These are phyloP conservation scores for Komagataella mondaviorum DNA, from an alignment of 805 yeast genomes.

Conservation along the genomic window DNA sequence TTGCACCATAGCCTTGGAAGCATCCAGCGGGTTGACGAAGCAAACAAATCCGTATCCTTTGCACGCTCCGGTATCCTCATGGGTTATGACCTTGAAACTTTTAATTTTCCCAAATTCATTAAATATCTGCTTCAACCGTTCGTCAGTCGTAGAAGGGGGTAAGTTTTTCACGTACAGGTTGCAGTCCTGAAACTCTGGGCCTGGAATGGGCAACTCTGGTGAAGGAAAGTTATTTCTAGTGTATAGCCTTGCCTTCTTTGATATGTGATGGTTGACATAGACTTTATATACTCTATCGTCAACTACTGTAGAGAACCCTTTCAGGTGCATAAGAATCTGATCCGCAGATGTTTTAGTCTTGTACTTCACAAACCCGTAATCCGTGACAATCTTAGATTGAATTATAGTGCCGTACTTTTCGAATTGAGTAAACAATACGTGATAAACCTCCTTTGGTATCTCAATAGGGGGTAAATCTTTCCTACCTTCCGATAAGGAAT, in stretches of 20 bases:
- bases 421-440: conserved; percentile 14
- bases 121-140: conserved; percentile 31
- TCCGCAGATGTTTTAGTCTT: conserved; percentile 44
- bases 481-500: not conserved
- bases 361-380: conserved; percentile 60
- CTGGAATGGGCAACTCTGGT: conserved; percentile 26
- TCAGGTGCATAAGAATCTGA: conserved; percentile 35
- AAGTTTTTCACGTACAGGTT: conserved; percentile 61
- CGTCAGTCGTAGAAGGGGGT: conserved; percentile 40
- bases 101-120: conserved; percentile 34
- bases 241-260: conserved; percentile 50
- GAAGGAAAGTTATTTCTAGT: conserved; percentile 33
- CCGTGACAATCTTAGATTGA: conserved; percentile 32
- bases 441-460: conserved; percentile 21
- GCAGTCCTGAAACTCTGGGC: conserved; percentile 47
- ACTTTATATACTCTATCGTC: conserved; percentile 10
- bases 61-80: conserved; percentile 31
- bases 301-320: conserved; percentile 9
- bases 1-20: conserved; percentile 53
- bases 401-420: conserved; percentile 25
- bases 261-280: conserved; percentile 51
- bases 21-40: conserved; percentile 50
- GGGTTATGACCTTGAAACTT: conserved; percentile 41
- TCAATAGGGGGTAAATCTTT: conserved; percentile 19
- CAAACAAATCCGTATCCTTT: conserved; percentile 79